Evolutionary conservation across 73 alveolate genomes (phyloP), one percentile per base, ranked within the genome.

Genomic region (Paramecium primaurelia): DNA sequence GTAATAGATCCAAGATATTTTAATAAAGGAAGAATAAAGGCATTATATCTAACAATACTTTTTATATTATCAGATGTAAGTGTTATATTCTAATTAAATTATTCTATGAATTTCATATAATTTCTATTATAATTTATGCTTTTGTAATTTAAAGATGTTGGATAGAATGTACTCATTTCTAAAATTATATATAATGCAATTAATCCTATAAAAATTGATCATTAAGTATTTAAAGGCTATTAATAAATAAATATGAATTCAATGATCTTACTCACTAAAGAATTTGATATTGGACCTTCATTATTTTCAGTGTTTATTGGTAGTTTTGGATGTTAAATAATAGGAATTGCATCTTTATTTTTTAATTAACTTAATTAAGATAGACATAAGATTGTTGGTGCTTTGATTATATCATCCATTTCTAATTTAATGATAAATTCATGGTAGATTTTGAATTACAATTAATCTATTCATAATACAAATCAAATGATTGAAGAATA

Each of bases 171-270:
- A 80, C 30, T 80, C 7, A 32, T 80, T 20, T 59, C 91, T 44
- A 45, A 80, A 28, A 28, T 80, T 1, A 1, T 80, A 11, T 26
- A 42, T 10, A 20, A 30, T 20, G n/a, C n/a, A 10, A 45, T 80
- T n/a, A 80, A 80, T 26, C 91, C 91, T 2, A 80, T 80, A 3
- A 45, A 42, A 26, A 45, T 80, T 9, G n/a, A 80, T 3, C 77
- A 80, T 80, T 22, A 40, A 38, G 22, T 37, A 16, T 80, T 45
- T 22, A 11, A 28, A 80, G 34, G 58, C 3, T 26, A 49, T 20
- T 20, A 25, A 45, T 80, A 80, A 42, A 45, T 80, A 1, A 80
- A 80, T 47, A 80, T 80, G 91, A 80, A 80, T 7, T 80, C 91
- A 9, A 42, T 80, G 73, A 80, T 80, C 16, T 44, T 80, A 25